phyloP scores from a whole-genome alignment of 495 filamentous ascomycete species.

The Pseudoneurospora amorphoporcata region DNA sequence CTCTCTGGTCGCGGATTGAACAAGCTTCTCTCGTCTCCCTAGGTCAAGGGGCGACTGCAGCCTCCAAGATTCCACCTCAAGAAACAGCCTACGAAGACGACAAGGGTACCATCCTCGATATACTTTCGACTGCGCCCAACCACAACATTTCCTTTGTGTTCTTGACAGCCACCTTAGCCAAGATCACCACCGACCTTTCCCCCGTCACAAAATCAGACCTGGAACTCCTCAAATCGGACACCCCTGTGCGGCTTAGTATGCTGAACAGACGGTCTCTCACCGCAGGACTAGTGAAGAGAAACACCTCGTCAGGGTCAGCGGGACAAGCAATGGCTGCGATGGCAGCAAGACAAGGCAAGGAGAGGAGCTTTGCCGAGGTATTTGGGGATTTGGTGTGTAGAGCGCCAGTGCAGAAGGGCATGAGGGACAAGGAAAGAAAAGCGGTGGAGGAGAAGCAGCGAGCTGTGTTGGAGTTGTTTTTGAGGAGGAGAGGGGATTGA shows the following conservation, averaged over 20 bases:
- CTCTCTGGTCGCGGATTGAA: slow-evolving; percentile 64
- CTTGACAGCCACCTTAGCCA: slow-evolving; percentile 62
- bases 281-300: not conserved
- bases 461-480: slow-evolving; percentile 31
- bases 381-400: slow-evolving; percentile 39
- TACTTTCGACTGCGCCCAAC: slow-evolving; percentile 56
- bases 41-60: slow-evolving; percentile 15
- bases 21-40: slow-evolving; percentile 38
- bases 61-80: slow-evolving; percentile 33
- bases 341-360: slow-evolving; percentile 31
- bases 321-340: slow-evolving; percentile 19
- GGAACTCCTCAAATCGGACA: slow-evolving; percentile 15
- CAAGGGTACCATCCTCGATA: slow-evolving; percentile 59
- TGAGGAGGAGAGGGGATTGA: slow-evolving; percentile 16
- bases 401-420: slow-evolving; percentile 16
- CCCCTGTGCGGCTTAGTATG: slow-evolving; percentile 11
- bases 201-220: slow-evolving; percentile 29
- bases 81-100: slow-evolving; percentile 48
- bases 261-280: slow-evolving; percentile 27
- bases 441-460: slow-evolving; percentile 35
- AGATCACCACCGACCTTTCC: slow-evolving; percentile 36
- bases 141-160: slow-evolving; percentile 84
- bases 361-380: slow-evolving; percentile 36
- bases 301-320: not conserved
- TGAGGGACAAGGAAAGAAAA: slow-evolving; percentile 36